Conservation (phyloP, 1,284 basidiomycete genomes). For the Limonomyces culmigenus region DNA sequence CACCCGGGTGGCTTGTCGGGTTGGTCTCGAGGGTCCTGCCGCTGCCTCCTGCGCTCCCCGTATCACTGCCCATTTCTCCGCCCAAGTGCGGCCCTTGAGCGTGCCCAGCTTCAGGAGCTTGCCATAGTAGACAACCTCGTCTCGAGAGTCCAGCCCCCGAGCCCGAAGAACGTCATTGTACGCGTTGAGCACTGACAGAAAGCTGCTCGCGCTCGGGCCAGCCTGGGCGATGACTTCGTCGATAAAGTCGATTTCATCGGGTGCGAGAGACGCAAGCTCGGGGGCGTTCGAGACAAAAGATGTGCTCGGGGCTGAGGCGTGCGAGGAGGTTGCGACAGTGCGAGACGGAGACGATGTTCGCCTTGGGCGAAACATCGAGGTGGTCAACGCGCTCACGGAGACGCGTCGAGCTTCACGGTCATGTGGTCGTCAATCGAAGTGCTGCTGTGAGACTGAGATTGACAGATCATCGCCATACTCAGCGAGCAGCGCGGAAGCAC, state of each 20-base stretch:
- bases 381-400: too few relatives aligned
- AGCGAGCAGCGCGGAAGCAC: too few relatives aligned
- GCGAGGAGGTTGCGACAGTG: neutral
- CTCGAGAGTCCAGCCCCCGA: constrained; percentile 55
- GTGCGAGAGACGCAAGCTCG: constrained; percentile 40
- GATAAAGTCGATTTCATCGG: constrained; percentile 48
- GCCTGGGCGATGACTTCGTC: constrained; percentile 57
- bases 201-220: constrained; percentile 45
- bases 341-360: neutral
- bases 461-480: too few relatives aligned
- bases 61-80: constrained; percentile 55
- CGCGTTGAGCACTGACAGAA: constrained; percentile 63
- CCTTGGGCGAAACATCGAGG: constrained; percentile 2
- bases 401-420: too few relatives aligned
- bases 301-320: neutral
- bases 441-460: too few relatives aligned
- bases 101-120: constrained; percentile 67
- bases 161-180: constrained; percentile 62
- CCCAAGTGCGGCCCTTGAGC: constrained; percentile 59
- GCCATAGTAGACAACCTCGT: constrained; percentile 65
- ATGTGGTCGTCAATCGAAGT: too few relatives aligned
- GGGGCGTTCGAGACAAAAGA: constrained; percentile 16
- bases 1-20: too few relatives aligned
- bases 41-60: constrained; percentile 27
- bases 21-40: constrained; percentile 4